phyloP scores from a whole-genome alignment of 2,329 filamentous ascomycete species.

The Aspergillus sp. region DNA sequence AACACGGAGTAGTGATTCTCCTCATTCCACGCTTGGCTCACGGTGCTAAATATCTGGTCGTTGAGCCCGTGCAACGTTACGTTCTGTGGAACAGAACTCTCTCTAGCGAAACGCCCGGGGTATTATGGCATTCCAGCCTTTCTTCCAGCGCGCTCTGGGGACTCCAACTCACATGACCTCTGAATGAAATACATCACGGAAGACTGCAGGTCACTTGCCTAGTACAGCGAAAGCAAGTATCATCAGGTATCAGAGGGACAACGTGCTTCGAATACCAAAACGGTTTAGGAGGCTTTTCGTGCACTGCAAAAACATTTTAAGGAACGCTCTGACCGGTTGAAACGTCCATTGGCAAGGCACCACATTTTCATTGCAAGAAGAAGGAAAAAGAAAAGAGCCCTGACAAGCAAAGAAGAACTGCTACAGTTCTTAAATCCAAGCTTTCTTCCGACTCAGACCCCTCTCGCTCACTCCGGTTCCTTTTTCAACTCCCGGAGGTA shows the following conservation, averaged over 20 bases:
- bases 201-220: slow-evolving; percentile 30
- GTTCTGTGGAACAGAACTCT: slow-evolving; percentile 34
- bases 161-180: slow-evolving; percentile 14
- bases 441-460: slow-evolving; percentile 26
- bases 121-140: slow-evolving; percentile 20
- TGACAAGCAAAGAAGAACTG: slow-evolving; percentile 13
- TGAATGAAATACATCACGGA: slow-evolving; percentile 29
- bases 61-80: slow-evolving; percentile 36
- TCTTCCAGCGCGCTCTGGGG: slow-evolving; percentile 14
- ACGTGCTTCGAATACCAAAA: slow-evolving; percentile 8
- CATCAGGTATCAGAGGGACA: slow-evolving; percentile 21
- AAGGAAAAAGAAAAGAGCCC: slow-evolving; percentile 9
- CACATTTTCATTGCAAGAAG: neutral
- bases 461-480: slow-evolving; percentile 20
- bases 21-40: slow-evolving; percentile 18
- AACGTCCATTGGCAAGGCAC: slow-evolving; percentile 2
- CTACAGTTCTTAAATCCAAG: slow-evolving; percentile 33
- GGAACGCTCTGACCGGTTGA: slow-evolving; percentile 9
- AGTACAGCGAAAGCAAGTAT: slow-evolving; percentile 21
- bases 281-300: neutral
- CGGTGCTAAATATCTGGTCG: slow-evolving; percentile 27
- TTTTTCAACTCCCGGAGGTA: slow-evolving; percentile 17
- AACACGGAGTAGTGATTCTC: slow-evolving; percentile 10
- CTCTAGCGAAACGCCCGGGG: slow-evolving; percentile 24
- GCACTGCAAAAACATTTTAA: slow-evolving; percentile 9